Evolutionary conservation across 2,329 filamentous ascomycete species (phyloP).

Genomic region (Dactylonectria estremocensis): DNA sequence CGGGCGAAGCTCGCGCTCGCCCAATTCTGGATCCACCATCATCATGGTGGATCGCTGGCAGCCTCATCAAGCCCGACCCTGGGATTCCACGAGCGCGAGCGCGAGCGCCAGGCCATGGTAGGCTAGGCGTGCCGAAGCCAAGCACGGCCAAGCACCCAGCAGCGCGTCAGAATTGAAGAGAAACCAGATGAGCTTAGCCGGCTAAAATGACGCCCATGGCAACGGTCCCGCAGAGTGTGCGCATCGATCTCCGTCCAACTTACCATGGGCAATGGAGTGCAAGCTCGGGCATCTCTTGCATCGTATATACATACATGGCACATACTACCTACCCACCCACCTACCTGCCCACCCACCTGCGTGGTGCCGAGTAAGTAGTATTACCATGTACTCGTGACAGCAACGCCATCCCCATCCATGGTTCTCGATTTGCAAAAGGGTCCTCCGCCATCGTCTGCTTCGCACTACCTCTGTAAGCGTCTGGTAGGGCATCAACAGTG

Average conservation of each 20-base stretch:
- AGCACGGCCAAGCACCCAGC: conserved; percentile 29
- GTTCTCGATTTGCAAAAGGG: conserved; percentile 23
- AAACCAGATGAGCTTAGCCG: conserved; percentile 38
- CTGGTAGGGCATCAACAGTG: conserved; percentile 38
- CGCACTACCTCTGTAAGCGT: conserved; percentile 13
- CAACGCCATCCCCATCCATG: conserved; percentile 15
- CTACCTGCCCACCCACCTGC: too few relatives aligned
- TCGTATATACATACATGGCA: not conserved
- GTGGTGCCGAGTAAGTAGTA: too few relatives aligned
- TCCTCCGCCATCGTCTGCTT: conserved; percentile 15
- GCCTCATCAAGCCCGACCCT: conserved; percentile 30
- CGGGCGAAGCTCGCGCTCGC: too few relatives aligned
- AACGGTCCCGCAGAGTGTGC: conserved; percentile 7
- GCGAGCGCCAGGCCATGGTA: conserved; percentile 35
- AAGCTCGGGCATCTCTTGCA: not conserved
- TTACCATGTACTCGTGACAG: conserved; percentile 22
- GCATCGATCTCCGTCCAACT: conserved; percentile 5
- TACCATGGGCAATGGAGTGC: conserved; percentile 11
- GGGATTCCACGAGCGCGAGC: conserved; percentile 25
- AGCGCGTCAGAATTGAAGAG: conserved; percentile 13
- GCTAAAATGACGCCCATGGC: conserved; percentile 33
- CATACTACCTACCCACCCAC: not conserved
- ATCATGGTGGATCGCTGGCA: conserved; percentile 30
- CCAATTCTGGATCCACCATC: conserved; percentile 21
- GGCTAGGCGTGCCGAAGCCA: conserved; percentile 42